Evolutionary conservation across 2,329 filamentous ascomycete genomes (phyloP).

Genomic region (Lecanoromycetidae sp.): DNA sequence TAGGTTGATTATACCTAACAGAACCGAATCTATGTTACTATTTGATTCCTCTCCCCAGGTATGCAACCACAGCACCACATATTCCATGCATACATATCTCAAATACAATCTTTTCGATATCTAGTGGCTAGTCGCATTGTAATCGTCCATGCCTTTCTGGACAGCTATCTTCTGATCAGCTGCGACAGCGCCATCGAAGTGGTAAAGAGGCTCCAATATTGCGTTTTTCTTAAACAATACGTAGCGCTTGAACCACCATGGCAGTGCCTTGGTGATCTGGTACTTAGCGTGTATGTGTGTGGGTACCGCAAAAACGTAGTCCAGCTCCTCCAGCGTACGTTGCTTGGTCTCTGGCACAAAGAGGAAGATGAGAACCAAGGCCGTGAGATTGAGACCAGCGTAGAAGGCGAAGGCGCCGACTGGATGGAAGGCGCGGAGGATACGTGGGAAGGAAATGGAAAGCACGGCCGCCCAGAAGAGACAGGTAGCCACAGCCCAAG

Average conservation of each 20-base stretch:
- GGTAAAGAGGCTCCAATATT: conserved; percentile 40
- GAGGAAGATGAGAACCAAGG: conserved; percentile 52
- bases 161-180: conserved; percentile 16
- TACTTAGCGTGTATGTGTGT: conserved; percentile 46
- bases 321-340: conserved; percentile 46
- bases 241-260: conserved; percentile 50
- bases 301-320: conserved; percentile 48
- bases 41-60: too few species aligned
- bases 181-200: conserved; percentile 30
- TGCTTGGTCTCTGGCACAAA: conserved; percentile 47
- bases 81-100: too few species aligned
- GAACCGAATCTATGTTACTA: too few species aligned
- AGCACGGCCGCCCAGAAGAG: conserved; percentile 32
- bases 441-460: conserved; percentile 28
- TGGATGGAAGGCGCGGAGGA: conserved; percentile 26
- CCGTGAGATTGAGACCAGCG: conserved; percentile 45
- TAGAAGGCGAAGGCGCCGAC: conserved; percentile 31
- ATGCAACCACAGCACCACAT: too few species aligned
- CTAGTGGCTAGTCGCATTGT: not conserved
- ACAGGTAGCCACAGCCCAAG: conserved; percentile 30
- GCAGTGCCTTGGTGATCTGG: conserved; percentile 44
- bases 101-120: too few species aligned
- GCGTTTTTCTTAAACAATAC: conserved; percentile 41
- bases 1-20: too few species aligned
- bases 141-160: not conserved